Percentiles rank a stretch among this genome's conserved stretches.
phyloP scores from a whole-genome alignment of 1,284 basidiomycete genomes.

The Sporisorium graminicola region DNA sequence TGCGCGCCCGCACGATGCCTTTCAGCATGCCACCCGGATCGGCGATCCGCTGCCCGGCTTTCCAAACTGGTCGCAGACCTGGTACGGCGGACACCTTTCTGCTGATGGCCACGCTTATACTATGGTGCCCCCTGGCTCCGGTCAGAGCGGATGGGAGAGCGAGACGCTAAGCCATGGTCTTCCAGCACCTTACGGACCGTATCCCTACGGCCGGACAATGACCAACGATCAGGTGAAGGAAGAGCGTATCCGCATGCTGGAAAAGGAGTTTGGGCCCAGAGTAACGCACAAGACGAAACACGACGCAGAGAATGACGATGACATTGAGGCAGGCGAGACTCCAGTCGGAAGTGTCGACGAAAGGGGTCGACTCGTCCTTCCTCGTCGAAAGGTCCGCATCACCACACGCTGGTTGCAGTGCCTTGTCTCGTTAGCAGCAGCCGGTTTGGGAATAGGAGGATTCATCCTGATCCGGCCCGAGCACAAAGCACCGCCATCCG shows the following conservation, averaged over 20 bases:
- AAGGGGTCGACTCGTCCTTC: slow-evolving; percentile 41
- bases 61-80: slow-evolving; percentile 54
- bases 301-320: slow-evolving; percentile 39
- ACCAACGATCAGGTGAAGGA: slow-evolving; percentile 54
- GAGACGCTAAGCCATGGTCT: slow-evolving; percentile 48
- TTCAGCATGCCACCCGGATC: slow-evolving; percentile 8
- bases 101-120: slow-evolving; percentile 65
- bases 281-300: slow-evolving; percentile 39
- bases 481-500: slow-evolving; percentile 33
- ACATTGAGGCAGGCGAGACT: slow-evolving; percentile 29
- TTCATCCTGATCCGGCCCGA: slow-evolving; percentile 48
- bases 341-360: slow-evolving; percentile 45
- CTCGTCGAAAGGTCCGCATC: slow-evolving; percentile 36
- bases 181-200: slow-evolving; percentile 12
- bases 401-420: slow-evolving; percentile 41
- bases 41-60: slow-evolving; percentile 55
- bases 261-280: slow-evolving; percentile 60
- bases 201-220: slow-evolving; percentile 22
- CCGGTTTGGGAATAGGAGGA: slow-evolving; percentile 50
- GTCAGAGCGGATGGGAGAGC: slow-evolving; percentile 61
- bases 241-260: slow-evolving; percentile 61
- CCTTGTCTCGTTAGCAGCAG: slow-evolving; percentile 42
- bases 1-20: slow-evolving; percentile 18
- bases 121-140: slow-evolving; percentile 47
- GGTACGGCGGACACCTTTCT: slow-evolving; percentile 63